Conservation (phyloP, 2,329 filamentous ascomycete species). For the Fusarium nurragi region DNA sequence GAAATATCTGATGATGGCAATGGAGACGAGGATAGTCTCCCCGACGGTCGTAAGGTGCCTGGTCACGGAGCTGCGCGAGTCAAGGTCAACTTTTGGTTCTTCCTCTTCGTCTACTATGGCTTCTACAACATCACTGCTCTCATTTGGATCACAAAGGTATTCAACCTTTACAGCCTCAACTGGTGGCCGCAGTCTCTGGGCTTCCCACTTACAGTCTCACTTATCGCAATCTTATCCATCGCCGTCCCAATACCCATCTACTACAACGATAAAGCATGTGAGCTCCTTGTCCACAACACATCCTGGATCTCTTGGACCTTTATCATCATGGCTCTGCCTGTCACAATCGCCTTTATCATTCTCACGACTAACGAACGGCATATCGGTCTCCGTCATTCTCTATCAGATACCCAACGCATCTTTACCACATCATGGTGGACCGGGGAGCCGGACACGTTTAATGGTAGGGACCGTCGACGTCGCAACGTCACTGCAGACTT, state of each 20-base stretch:
- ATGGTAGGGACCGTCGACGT: constrained; percentile 55
- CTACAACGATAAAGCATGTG: constrained; percentile 60
- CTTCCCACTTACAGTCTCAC: constrained; percentile 69
- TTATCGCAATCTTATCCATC: constrained; percentile 69
- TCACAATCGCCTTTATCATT: constrained; percentile 72
- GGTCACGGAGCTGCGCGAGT: constrained; percentile 72
- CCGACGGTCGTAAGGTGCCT: constrained; percentile 56
- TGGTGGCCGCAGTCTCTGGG: constrained; percentile 75
- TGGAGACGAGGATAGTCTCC: constrained; percentile 44
- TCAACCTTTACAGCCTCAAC: constrained; percentile 76
- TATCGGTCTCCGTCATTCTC: constrained; percentile 66
- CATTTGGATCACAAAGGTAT: constrained; percentile 77
- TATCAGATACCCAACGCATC: constrained; percentile 73
- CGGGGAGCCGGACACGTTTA: constrained; percentile 62
- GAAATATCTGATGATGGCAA: constrained; percentile 59
- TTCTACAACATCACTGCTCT: constrained; percentile 74
- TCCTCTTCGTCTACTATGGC: constrained; percentile 74
- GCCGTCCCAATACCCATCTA: constrained; percentile 69
- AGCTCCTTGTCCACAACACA: constrained; percentile 70
- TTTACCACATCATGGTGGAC: constrained; percentile 74
- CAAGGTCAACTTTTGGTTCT: constrained; percentile 77
- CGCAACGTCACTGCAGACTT: constrained; percentile 50
- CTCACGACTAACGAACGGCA: constrained; percentile 72
- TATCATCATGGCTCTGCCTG: constrained; percentile 74
- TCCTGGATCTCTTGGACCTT: constrained; percentile 77